These are phyloP conservation scores for Penicillium psychrosexuale DNA, from an alignment of 2,329 filamentous ascomycete genomes.

Conservation along the genomic window DNA sequence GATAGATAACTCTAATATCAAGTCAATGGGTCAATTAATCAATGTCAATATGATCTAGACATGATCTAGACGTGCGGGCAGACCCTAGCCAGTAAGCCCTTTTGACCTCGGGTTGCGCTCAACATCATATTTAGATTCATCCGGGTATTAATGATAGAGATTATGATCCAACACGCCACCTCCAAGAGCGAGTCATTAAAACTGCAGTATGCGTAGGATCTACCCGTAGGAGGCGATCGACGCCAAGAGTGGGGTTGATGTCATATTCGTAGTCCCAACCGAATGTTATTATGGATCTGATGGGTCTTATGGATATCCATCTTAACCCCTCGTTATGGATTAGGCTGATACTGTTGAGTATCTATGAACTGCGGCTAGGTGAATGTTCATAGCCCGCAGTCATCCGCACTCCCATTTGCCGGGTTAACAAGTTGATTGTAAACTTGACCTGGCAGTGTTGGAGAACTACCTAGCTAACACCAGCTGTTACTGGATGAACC, in stretches of 20 bases:
- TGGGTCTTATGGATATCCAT: background rate
- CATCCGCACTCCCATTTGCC: too few species aligned
- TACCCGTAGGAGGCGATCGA: background rate
- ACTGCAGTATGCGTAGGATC: background rate
- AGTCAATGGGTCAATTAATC: background rate
- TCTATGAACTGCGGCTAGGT: background rate
- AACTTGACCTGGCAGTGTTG: background rate
- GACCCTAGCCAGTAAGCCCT: background rate
- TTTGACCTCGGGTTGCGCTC: background rate
- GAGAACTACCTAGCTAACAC: background rate
- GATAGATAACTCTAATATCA: too few species aligned
- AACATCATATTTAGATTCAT: background rate
- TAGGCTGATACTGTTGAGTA: background rate
- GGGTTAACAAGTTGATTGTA: background rate
- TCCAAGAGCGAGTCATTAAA: background rate
- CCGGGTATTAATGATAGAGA: background rate
- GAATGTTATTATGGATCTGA: background rate
- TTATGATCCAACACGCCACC: background rate
- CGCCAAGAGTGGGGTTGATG: conserved; percentile 2
- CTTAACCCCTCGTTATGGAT: too few species aligned
- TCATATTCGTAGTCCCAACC: background rate
- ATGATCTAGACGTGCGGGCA: background rate
- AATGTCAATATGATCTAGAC: background rate
- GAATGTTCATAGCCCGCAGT: background rate
- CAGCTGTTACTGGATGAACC: background rate